Evolutionary conservation across 306 rosid genomes (phyloP), one percentile per base, ranked within the genome.

Genomic region (Acacia melanoxylon): DNA sequence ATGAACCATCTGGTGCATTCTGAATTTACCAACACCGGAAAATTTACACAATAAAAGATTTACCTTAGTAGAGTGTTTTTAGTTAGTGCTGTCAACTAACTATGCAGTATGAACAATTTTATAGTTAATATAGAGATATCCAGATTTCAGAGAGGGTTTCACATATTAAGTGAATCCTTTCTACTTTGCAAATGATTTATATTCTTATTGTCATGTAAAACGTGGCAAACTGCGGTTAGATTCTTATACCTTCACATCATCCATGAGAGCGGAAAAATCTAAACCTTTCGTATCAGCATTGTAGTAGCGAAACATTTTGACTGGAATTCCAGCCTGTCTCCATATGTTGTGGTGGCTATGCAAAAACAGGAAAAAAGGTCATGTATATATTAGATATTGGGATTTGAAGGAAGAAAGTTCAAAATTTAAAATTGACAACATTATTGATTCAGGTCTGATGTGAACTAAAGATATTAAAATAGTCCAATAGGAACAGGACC

Each of bases 341-440:
- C 98, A 94, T 80, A 94, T 92, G 89, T 92, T 92, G 85, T 87
- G 97, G 82, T 94, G 98, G 90, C 97, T 92, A 82, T 76, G 44
- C 63, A 20, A 51, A 46, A 46, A 14, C 0, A 14, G 42, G 62
- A n/a, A 68, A n/a, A 42, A 22, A 42, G 41, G 62, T n/a, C 68
- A 24, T 27, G 58, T 20, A 77, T 24, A 77, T 19, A 74, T 79
- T 51, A 88, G 84, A 75, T 74, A 63, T 14, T 61, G 65, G 58
- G 22, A 69, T 69, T 42, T 40, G 52, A 41, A 69, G 37, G 27
- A 58, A 51, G n/a, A 45, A 52, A 66, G n/a, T 31, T 72, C 42
- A 67, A 61, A 37, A 35, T n/a, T 14, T n/a, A n/a, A 70, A 70
- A 44, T 22, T 24, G 52, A 42, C 11, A 11, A 11, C 33, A 41